Evolutionary conservation across 164 flowering plant genomes (phyloP), one percentile per base, ranked within the genome.

Genomic region (Piper betle): DNA sequence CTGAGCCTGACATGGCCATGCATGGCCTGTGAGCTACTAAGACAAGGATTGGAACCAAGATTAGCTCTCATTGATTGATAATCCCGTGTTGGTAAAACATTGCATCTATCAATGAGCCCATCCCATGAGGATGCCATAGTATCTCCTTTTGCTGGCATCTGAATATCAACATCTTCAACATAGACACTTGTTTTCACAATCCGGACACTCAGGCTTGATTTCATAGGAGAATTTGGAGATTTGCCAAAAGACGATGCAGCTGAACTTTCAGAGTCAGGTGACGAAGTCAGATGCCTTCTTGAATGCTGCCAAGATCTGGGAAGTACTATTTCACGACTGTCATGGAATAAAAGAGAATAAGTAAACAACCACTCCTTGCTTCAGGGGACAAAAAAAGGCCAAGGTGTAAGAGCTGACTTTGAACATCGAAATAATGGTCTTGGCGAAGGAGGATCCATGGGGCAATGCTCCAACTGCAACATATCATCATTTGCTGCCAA

Each of bases 231-330:
- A 37, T 33, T 62, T 39, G 73, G 61, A 9, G 74, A 64, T 55
- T 59, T 73, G 43, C 66, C 68, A 62, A 66, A 48, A 53, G 80
- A 73, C 62, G 75, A 55, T 52, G 54, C 58, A 19, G 63, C 55
- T 43, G 72, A 62, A 58, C 64, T 48, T 56, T 66, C 80, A 63
- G 85, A 81, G 52, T 78, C 80, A 10, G 82, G 78, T 57, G 86
- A 76, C 52, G 65, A 76, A 57, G 62, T 73, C 20, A 60, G 65
- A 53, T 61, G 71, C 60, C 73, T 68, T 63, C 77, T 65, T 17
- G 71, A 67, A 60, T 64, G 62, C 61, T 75, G n/a, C 57, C 68
- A 69, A 58, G 77, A 70, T 64, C 70, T 66, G 7, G 65, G 42
- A 19, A 67, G 68, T 62, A 68, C 74, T 58, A 59, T 73, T 52